These are phyloP conservation scores for Aspergillus fumigatiaffinis DNA, from an alignment of 2,329 filamentous ascomycete species.

Conservation along the genomic window DNA sequence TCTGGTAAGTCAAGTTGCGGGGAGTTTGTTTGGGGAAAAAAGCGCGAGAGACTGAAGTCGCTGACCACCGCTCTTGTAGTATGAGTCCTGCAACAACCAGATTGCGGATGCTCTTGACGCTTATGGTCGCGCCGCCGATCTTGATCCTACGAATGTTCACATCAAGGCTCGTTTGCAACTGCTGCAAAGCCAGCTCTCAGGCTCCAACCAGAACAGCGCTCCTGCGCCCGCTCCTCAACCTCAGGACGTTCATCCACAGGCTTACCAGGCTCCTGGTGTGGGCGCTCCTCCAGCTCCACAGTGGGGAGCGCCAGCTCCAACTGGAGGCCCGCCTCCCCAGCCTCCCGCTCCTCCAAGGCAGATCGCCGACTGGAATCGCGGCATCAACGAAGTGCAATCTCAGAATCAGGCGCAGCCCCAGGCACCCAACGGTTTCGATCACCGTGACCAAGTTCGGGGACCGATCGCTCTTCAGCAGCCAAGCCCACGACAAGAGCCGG, in stretches of 20 bases:
- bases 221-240: slow-evolving; percentile 73
- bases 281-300: slow-evolving; percentile 81
- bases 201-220: slow-evolving; percentile 64
- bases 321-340: slow-evolving; percentile 46
- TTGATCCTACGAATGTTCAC: slow-evolving; percentile 88
- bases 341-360: slow-evolving; percentile 63
- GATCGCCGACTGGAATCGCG: slow-evolving; percentile 58
- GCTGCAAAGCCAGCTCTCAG: slow-evolving; percentile 72
- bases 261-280: slow-evolving; percentile 79
- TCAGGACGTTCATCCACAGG: slow-evolving; percentile 92
- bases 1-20: slow-evolving; percentile 59
- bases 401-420: slow-evolving; percentile 38
- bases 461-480: slow-evolving; percentile 66
- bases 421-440: slow-evolving; percentile 72
- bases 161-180: slow-evolving; percentile 93
- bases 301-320: slow-evolving; percentile 72
- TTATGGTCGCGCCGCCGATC: slow-evolving; percentile 88
- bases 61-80: slow-evolving; percentile 49
- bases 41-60: neutral
- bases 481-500: slow-evolving; percentile 71
- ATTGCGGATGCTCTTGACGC: slow-evolving; percentile 94
- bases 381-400: slow-evolving; percentile 73
- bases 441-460: slow-evolving; percentile 67
- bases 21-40: neutral
- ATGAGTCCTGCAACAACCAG: slow-evolving; percentile 98